Conservation (phyloP, 371 early-diverging fungal genomes). For the Mucor racemosus region DNA sequence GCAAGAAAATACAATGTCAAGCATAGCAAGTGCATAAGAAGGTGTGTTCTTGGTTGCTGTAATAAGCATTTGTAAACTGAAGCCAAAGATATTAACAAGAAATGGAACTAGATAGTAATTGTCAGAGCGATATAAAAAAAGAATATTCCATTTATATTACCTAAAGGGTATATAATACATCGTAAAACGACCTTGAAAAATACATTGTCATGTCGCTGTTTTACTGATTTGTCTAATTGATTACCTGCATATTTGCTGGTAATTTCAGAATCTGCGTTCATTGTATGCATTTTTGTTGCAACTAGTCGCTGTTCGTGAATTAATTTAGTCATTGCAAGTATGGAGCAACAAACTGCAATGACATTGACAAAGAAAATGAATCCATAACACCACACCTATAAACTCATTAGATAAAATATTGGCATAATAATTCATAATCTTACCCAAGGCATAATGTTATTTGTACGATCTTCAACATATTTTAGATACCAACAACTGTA, state of each 20-base stretch:
- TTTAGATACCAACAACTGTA: conserved; percentile 12
- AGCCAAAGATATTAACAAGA: conserved; percentile 29
- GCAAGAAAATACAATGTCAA: conserved; percentile 11
- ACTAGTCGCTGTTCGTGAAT: conserved; percentile 14
- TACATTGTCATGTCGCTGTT: background rate
- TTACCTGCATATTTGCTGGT: background rate
- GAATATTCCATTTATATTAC: too few species aligned
- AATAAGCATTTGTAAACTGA: conserved; percentile 23
- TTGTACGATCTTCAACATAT: conserved; percentile 6
- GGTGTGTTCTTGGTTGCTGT: background rate
- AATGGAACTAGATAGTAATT: conserved; percentile 25
- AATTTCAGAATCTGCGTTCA: background rate
- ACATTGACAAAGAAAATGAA: conserved; percentile 28
- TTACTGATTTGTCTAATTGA: background rate
- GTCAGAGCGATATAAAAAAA: too few species aligned
- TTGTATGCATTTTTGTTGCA: background rate
- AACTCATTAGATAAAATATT: background rate
- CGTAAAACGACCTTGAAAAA: conserved; percentile 30
- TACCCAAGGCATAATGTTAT: conserved; percentile 28
- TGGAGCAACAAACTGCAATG: conserved; percentile 24
- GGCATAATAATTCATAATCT: too few species aligned
- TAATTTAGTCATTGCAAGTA: conserved; percentile 26
- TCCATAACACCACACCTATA: conserved; percentile 39
- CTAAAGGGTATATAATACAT: conserved; percentile 34
- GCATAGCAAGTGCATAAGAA: conserved; percentile 2